Percentiles rank a stretch among this genome's conserved stretches.
Evolutionary conservation across 495 filamentous ascomycete genomes (phyloP).

Genomic region (Lophiotrema nucula): DNA sequence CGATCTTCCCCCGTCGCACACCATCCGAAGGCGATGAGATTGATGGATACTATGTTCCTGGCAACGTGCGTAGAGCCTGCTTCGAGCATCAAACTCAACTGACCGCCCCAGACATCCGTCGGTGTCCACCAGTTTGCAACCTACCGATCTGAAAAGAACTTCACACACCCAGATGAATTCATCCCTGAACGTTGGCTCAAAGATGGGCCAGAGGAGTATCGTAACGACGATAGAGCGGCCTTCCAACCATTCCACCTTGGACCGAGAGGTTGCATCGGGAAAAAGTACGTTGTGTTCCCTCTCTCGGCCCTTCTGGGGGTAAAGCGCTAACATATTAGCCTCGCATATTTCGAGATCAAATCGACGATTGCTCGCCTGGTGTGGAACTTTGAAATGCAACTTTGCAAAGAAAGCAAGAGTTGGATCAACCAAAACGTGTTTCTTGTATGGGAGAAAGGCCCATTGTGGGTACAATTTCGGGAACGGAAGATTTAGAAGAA

Average conservation of each 20-base stretch:
- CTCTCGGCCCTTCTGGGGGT: neutral
- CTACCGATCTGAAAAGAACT: slow-evolving; percentile 41
- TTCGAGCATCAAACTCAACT: neutral
- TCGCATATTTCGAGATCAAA: slow-evolving; percentile 40
- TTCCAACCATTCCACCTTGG: slow-evolving; percentile 35
- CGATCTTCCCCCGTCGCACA: slow-evolving; percentile 19
- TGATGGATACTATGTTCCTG: slow-evolving; percentile 33
- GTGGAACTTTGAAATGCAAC: slow-evolving; percentile 36
- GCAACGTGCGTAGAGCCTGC: slow-evolving; percentile 29
- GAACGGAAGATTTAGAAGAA: neutral
- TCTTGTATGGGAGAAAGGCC: slow-evolving; percentile 47
- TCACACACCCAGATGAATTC: slow-evolving; percentile 25
- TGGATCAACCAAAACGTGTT: slow-evolving; percentile 37
- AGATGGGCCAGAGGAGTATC: slow-evolving; percentile 7
- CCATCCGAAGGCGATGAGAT: slow-evolving; percentile 31
- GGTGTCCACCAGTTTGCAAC: slow-evolving; percentile 43
- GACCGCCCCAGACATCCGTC: slow-evolving; percentile 38
- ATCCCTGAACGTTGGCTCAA: slow-evolving; percentile 36
- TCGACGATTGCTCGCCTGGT: slow-evolving; percentile 33
- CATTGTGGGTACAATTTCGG: slow-evolving; percentile 13
- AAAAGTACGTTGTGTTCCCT: slow-evolving; percentile 16
- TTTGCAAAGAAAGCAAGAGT: slow-evolving; percentile 30
- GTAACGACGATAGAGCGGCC: slow-evolving; percentile 24
- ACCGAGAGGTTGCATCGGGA: slow-evolving; percentile 36
- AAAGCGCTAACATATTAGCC: slow-evolving; percentile 29